Evolutionary conservation across 1,284 basidiomycete species (phyloP), one percentile per base, ranked within the genome.

Genomic region (Marasmius tenuissimus): DNA sequence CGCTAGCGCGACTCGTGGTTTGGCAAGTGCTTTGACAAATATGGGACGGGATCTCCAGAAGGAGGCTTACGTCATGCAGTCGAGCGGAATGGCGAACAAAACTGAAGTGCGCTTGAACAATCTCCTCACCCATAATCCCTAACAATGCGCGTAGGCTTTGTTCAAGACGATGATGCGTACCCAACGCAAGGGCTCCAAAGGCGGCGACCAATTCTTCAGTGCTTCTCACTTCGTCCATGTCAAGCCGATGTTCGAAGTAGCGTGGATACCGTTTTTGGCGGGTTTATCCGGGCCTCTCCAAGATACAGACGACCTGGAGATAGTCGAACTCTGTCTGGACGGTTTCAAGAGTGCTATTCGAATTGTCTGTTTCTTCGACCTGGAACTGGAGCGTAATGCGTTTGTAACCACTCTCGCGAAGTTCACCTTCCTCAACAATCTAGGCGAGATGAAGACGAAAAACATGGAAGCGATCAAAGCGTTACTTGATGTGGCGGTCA

Each of bases 381-480:
- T 98, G 68, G 96, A 98, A 73, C 81, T 98, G 33, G 93, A 97
- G 72, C 88, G 96, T 20, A 97, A 98, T 70, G 96, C 96, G 0
- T 98, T 98, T 72, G 94, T 98, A 38, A 95, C 95, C n/a, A 98
- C 96, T 0, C 81, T 98, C n/a, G 89, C 85, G 52, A 98, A 98
- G 73, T 97, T 98, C 73, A 98, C 96, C 0, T 97, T 96, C 81
- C 81, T 98, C 64, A 97, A 94, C 75, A 98, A 98, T 71, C 78
- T 98, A 8, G 93, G 94, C 59, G 96, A 98, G 80, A 98, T 98
- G 96, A 96, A 95, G 78, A 85, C 93, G 42, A 98, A 98, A 81
- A 98, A 98, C 72, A 96, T 98, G 86, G 96, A 98, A 72, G 96
- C 96, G 2, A 97, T 98, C 78, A 98, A 97, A 76, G 81, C 93